Conservation (phyloP, 129 eudicot genomes). For the Calendula officinalis region DNA sequence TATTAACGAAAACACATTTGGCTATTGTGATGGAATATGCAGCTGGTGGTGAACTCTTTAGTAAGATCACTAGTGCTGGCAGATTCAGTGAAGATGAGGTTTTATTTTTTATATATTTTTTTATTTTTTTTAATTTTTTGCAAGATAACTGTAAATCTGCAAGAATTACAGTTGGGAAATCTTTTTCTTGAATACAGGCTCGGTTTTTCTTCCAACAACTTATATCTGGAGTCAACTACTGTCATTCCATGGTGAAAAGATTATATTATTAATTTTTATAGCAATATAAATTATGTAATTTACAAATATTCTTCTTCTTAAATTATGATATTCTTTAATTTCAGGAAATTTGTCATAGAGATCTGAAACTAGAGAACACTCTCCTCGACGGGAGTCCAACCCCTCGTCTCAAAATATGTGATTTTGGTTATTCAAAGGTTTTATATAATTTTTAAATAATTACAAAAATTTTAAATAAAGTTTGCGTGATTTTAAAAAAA, state of each 20-base stretch:
- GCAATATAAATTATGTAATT: background rate
- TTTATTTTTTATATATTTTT: background rate
- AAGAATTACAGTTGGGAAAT: conserved; percentile 14
- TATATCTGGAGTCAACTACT: conserved; percentile 84
- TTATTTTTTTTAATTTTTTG: background rate
- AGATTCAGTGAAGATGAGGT: conserved; percentile 83
- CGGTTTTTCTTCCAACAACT: conserved; percentile 93
- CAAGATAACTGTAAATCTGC: background rate
- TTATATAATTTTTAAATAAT: no score
- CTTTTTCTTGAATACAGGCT: conserved; percentile 44
- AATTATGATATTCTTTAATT: conserved; percentile 10
- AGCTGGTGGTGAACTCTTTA: conserved; percentile 77
- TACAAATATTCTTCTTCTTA: conserved; percentile 8
- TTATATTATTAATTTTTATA: background rate
- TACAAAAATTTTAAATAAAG: conserved; percentile 18
- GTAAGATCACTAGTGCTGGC: conserved; percentile 65
- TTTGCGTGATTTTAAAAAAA: no score
- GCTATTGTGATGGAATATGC: conserved; percentile 85
- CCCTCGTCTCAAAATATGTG: conserved; percentile 86
- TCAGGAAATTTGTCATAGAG: conserved; percentile 93
- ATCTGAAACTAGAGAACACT: conserved; percentile 85
- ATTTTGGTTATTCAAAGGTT: conserved; percentile 92
- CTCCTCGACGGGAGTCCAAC: conserved; percentile 82
- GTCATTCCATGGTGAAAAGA: conserved; percentile 69
- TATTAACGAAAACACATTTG: conserved; percentile 53